Conservation (phyloP, 2,329 filamentous ascomycete genomes). For the Plenodomus biglobosus region DNA sequence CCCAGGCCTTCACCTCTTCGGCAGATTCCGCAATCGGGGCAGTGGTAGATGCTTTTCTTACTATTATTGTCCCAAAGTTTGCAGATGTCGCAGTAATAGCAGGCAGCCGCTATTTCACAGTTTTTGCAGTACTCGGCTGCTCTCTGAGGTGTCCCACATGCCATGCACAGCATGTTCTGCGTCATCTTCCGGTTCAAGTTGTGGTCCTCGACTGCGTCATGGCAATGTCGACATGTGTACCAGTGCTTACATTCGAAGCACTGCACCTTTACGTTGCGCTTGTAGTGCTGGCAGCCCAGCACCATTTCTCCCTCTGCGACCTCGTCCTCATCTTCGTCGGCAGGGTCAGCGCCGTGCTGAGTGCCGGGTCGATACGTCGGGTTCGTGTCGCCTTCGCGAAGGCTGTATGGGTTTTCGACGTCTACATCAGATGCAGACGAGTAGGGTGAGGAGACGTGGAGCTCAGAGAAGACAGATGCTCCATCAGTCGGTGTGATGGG, state of each 20-base stretch:
- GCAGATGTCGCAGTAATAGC: conserved; percentile 92
- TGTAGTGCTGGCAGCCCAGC: conserved; percentile 89
- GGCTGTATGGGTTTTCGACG: conserved; percentile 38
- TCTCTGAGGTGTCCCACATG: conserved; percentile 81
- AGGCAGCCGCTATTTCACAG: conserved; percentile 76
- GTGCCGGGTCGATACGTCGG: conserved; percentile 34
- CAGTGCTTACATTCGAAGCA: conserved; percentile 86
- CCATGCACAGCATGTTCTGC: conserved; percentile 96
- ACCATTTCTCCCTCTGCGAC: conserved; percentile 49
- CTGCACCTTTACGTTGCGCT: conserved; percentile 92
- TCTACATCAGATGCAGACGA: conserved; percentile 40
- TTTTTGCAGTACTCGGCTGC: conserved; percentile 75
- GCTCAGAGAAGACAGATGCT: conserved; percentile 39
- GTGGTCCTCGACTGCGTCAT: conserved; percentile 81
- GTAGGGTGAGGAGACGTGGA: conserved; percentile 38
- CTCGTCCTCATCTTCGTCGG: conserved; percentile 54
- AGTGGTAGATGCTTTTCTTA: conserved; percentile 92
- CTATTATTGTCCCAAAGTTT: conserved; percentile 96
- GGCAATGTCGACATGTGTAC: conserved; percentile 95
- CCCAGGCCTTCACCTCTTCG: conserved; percentile 86
- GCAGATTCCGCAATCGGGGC: conserved; percentile 93
- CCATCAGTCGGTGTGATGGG: conserved; percentile 43
- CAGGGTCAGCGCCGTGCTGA: conserved; percentile 40
- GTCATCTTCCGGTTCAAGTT: conserved; percentile 78
- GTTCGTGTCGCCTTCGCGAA: conserved; percentile 36